Conservation (phyloP, 345 rosid genomes). For the Linum usitatissimum region DNA sequence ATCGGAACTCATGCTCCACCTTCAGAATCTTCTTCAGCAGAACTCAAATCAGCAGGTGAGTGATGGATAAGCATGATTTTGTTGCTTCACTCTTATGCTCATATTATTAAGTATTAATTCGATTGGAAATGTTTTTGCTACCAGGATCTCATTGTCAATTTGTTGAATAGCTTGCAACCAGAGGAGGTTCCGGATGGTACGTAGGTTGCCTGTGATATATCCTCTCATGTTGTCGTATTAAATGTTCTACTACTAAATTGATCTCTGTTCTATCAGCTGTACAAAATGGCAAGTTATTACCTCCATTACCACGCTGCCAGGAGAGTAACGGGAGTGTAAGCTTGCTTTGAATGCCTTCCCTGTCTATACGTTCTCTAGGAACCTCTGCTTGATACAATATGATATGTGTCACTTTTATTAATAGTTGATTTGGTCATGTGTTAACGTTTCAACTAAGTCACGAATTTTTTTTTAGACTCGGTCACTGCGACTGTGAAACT, state of each 20-base stretch:
- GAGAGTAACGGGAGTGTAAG: constrained; percentile 78
- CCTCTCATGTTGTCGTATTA: constrained; percentile 3
- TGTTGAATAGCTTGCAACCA: constrained; percentile 60
- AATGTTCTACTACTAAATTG: constrained; percentile 2
- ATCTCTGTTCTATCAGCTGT: constrained; percentile 32
- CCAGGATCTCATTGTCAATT: constrained; percentile 66
- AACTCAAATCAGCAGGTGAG: constrained; percentile 78
- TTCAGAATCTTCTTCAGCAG: constrained; percentile 86
- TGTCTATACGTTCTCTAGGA: neutral
- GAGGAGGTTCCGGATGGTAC: constrained; percentile 59
- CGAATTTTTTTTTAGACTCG: no score
- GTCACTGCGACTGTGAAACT: no score
- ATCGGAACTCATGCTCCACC: constrained; percentile 51
- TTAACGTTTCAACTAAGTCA: no score
- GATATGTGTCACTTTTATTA: no score
- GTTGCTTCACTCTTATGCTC: no score
- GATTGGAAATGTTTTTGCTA: constrained; percentile 10
- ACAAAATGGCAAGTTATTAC: constrained; percentile 85
- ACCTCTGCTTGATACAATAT: neutral
- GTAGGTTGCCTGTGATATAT: constrained; percentile 15
- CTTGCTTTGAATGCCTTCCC: constrained; percentile 4
- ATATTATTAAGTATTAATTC: constrained; percentile 8
- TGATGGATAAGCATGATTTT: neutral
- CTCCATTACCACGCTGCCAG: constrained; percentile 46
- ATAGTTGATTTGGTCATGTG: no score